Evolutionary conservation across 805 yeast species (phyloP), one percentile per base, ranked within the genome.

Genomic region (Zygotorulaspora sp.): DNA sequence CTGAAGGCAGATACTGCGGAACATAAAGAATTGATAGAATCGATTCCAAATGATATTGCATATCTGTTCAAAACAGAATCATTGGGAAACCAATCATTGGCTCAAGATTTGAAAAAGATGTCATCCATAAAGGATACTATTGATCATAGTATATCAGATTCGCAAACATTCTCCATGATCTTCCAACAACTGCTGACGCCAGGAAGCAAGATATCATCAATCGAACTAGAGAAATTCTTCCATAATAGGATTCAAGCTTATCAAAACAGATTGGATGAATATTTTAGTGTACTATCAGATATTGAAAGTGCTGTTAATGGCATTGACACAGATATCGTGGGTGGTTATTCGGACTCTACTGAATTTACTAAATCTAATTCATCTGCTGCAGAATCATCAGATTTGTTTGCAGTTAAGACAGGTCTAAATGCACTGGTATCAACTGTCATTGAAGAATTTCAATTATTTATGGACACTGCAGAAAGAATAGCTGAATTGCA

Each of bases 401-500:
- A 53, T 21, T 24, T 49, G 15, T 44, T 44, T n/a, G 43, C 45
- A 11, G 42, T 57, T 35, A 60, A 57, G 35, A 52, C 56, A 4
- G 65, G 65, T 10, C 38, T 73, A 61, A 78, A 54, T 41, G 67
- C 72, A 46, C 71, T 82, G 18, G 74, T 80, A 11, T 71, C 72
- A 33, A 78, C 85, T 0, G 70, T 83, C 17, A 75, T 75, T 39
- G 79, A 77, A 49, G 90, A 83, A 58, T 83, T 80, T 55, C 67
- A 68, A 30, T 63, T 83, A 36, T 83, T 81, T 59, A 79, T 82
- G 78, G 89, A 82, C 57, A 67, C 80, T 30, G 81, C 89, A 33
- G 84, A 82, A 56, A 72, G 76, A 27, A 71, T 81, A 55, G 89
- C 90, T 2, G 84, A 78, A 48, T 58, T 81, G 27, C 90, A 83